These are phyloP conservation scores for Calonectria pteridis DNA, from an alignment of 2,329 filamentous ascomycete genomes.

Conservation along the genomic window DNA sequence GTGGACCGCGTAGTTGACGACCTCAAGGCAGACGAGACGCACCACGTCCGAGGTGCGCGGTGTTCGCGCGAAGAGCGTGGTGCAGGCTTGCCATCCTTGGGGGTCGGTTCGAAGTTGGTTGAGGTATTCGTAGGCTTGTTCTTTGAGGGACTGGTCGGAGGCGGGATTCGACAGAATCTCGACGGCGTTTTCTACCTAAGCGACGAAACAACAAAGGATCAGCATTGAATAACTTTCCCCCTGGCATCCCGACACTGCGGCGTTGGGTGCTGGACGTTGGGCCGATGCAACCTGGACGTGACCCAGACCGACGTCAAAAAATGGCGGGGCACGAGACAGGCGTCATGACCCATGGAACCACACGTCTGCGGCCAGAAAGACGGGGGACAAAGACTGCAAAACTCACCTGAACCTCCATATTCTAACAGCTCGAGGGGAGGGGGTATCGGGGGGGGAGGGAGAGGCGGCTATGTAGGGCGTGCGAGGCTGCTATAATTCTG, in stretches of 20 bases:
- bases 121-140: conserved; percentile 85
- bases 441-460: conserved; percentile 12
- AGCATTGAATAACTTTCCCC: neutral
- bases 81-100: conserved; percentile 91
- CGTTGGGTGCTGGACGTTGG: conserved; percentile 33
- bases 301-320: conserved; percentile 37
- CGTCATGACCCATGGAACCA: conserved; percentile 40
- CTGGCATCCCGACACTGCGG: conserved; percentile 1
- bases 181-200: conserved; percentile 92
- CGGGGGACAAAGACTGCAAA: neutral
- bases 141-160: conserved; percentile 80
- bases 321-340: conserved; percentile 47
- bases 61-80: conserved; percentile 84
- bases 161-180: conserved; percentile 90
- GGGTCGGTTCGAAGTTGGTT: conserved; percentile 84
- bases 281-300: conserved; percentile 37
- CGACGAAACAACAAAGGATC: conserved; percentile 27
- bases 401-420: conserved; percentile 64
- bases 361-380: conserved; percentile 15
- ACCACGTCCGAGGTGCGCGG: conserved; percentile 85
- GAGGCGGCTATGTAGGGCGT: conserved; percentile 30
- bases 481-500: conserved; percentile 58
- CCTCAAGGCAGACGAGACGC: conserved; percentile 89
- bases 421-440: conserved; percentile 45
- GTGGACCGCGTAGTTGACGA: conserved; percentile 92